Evolutionary conservation across 2,329 filamentous ascomycete species (phyloP).

Genomic region (Fusarium compactum): DNA sequence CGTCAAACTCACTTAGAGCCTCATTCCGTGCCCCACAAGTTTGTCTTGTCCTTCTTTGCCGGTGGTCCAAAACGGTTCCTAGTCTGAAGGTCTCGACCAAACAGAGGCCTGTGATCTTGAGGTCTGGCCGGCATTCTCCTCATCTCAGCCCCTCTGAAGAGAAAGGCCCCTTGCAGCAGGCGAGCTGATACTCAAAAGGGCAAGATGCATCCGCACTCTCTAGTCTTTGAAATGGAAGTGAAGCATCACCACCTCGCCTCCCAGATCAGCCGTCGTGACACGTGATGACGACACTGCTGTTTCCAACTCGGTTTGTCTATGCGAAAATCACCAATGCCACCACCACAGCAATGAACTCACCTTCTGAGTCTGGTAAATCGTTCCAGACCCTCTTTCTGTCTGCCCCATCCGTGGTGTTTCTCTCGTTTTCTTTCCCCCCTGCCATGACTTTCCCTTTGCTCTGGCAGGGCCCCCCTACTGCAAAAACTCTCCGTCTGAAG

Average conservation of each 20-base stretch:
- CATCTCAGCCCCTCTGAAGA: conserved; percentile 23
- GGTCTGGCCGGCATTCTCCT: conserved; percentile 2
- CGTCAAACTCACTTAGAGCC: conserved; percentile 26
- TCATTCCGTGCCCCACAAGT: conserved; percentile 24
- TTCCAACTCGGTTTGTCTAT: conserved; percentile 24
- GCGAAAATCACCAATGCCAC: conserved; percentile 34
- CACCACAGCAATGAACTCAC: not conserved
- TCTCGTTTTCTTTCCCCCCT: not conserved
- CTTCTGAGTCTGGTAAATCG: conserved; percentile 11
- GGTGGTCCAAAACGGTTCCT: conserved; percentile 6
- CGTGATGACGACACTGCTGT: conserved; percentile 42
- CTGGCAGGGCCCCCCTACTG: not conserved
- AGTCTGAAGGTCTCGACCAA: conserved; percentile 19
- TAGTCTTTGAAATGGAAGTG: not conserved
- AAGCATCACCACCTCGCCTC: conserved; percentile 18
- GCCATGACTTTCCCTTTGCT: not conserved
- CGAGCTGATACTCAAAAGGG: conserved; percentile 13
- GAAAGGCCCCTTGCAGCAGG: conserved; percentile 15
- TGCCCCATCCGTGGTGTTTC: not conserved
- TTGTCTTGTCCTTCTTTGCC: conserved; percentile 3
- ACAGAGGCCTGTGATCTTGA: conserved; percentile 34
- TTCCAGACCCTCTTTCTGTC: conserved; percentile 14
- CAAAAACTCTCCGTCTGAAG: not conserved
- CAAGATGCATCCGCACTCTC: not conserved
- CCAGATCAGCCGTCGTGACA: conserved; percentile 33